Percentiles rank a stretch among this genome's conserved stretches.
Evolutionary conservation across 2,329 filamentous ascomycete genomes (phyloP).

Genomic region (Penicillium rolfsii): DNA sequence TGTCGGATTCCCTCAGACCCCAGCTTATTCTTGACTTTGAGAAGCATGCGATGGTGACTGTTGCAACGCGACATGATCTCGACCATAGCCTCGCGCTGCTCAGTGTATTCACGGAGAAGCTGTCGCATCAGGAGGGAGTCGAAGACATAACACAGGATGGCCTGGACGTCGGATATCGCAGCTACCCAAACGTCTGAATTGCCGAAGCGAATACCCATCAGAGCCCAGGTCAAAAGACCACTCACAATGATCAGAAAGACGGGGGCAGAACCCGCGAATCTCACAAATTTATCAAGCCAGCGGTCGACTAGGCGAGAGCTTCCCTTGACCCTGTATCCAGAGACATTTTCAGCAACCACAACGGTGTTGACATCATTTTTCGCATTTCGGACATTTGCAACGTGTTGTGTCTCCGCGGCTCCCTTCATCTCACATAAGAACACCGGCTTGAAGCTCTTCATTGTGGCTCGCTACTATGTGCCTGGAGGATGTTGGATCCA

Average conservation of each 20-base stretch:
- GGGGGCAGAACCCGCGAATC: not conserved
- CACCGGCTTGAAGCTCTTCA: slow-evolving; percentile 12
- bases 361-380: not conserved
- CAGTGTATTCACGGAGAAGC: slow-evolving; percentile 32
- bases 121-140: slow-evolving; percentile 40
- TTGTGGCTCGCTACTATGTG: not conserved
- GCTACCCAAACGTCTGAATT: slow-evolving; percentile 32
- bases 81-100: slow-evolving; percentile 19
- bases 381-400: not conserved
- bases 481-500: not conserved
- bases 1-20: not conserved
- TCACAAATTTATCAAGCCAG: not conserved
- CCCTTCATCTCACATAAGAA: slow-evolving; percentile 15
- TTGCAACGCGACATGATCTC: slow-evolving; percentile 24
- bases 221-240: slow-evolving; percentile 34
- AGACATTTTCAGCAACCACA: not conserved
- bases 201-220: slow-evolving; percentile 34
- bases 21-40: slow-evolving; percentile 11
- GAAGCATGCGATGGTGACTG: slow-evolving; percentile 30
- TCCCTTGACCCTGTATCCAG: not conserved
- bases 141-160: slow-evolving; percentile 39
- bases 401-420: slow-evolving; percentile 11
- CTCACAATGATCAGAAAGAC: not conserved
- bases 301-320: not conserved
- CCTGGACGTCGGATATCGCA: slow-evolving; percentile 38